phyloP scores from a whole-genome alignment of 1,139 yeast species.

The Magnusiomyces fungicola region DNA sequence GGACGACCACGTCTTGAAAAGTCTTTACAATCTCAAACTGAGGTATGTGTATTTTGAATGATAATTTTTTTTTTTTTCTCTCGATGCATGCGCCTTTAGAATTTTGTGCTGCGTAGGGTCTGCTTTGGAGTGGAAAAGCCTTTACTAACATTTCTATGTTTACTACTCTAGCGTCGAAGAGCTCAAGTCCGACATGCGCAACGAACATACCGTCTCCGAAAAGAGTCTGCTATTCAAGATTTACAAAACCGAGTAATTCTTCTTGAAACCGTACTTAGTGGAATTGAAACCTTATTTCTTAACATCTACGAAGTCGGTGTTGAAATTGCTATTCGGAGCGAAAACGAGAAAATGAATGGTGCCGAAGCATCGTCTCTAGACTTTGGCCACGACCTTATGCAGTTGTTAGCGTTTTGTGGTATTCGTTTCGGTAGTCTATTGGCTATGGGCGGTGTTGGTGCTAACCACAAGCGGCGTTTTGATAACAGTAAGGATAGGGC shows the following conservation, averaged over 20 bases:
- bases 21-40: constrained; percentile 14
- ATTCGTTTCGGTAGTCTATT: constrained; percentile 9
- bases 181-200: constrained; percentile 18
- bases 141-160: neutral
- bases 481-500: too few relatives aligned
- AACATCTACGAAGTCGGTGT: constrained; percentile 15
- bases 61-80: neutral
- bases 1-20: constrained; percentile 15
- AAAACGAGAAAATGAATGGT: neutral
- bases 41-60: constrained; percentile 8
- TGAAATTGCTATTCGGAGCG: constrained; percentile 14
- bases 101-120: too few relatives aligned
- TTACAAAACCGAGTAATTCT: constrained; percentile 10
- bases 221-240: constrained; percentile 13
- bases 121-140: too few relatives aligned
- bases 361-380: neutral
- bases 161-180: constrained; percentile 11
- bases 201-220: constrained; percentile 15
- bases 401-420: constrained; percentile 10
- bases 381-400: constrained; percentile 10
- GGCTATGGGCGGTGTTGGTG: constrained; percentile 1
- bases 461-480: neutral
- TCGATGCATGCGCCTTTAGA: neutral
- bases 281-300: constrained; percentile 10
- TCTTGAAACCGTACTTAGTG: constrained; percentile 7